phyloP scores from a whole-genome alignment of 345 rosid species.

The Dipteronia dyeriana region DNA sequence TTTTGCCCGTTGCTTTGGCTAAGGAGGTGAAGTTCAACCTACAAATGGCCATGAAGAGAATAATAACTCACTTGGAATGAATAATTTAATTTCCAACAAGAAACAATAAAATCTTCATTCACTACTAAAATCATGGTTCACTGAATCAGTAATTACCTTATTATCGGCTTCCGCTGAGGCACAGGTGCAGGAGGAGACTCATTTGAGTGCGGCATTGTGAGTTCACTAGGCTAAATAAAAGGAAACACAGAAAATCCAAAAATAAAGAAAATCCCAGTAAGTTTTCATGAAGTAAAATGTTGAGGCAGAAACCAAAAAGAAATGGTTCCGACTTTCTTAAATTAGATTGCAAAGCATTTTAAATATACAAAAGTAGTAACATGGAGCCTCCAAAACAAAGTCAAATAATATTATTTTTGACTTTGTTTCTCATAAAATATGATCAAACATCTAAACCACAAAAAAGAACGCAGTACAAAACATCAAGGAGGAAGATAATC shows the following conservation, averaged over 20 bases:
- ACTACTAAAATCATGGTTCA: too few species aligned
- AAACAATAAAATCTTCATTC: not conserved
- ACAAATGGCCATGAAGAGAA: constrained; percentile 11
- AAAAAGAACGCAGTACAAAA: not conserved
- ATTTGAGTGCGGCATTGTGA: constrained; percentile 30
- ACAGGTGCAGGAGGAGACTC: constrained; percentile 42
- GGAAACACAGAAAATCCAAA: constrained; percentile 15
- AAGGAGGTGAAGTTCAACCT: constrained; percentile 84
- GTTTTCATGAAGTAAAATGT: not conserved
- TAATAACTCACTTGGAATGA: not conserved
- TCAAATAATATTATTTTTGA: not conserved
- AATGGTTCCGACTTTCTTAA: not conserved
- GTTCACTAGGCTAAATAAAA: constrained; percentile 56
- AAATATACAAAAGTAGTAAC: not conserved
- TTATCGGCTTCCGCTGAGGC: constrained; percentile 65
- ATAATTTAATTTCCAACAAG: not conserved
- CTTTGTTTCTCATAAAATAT: not conserved
- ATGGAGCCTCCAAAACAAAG: not conserved
- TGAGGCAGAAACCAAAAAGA: not conserved
- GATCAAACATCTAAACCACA: not conserved
- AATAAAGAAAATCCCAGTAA: not conserved
- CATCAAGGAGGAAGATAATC: not conserved
- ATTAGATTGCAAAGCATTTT: constrained; percentile 2
- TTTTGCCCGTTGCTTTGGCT: constrained; percentile 53
- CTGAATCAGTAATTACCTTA: constrained; percentile 47